A percentile compares a stretch with the other conserved stretches of the same genome.
phyloP scores from a whole-genome alignment of 2,329 filamentous ascomycete species.

The Biscogniauxia sp. region DNA sequence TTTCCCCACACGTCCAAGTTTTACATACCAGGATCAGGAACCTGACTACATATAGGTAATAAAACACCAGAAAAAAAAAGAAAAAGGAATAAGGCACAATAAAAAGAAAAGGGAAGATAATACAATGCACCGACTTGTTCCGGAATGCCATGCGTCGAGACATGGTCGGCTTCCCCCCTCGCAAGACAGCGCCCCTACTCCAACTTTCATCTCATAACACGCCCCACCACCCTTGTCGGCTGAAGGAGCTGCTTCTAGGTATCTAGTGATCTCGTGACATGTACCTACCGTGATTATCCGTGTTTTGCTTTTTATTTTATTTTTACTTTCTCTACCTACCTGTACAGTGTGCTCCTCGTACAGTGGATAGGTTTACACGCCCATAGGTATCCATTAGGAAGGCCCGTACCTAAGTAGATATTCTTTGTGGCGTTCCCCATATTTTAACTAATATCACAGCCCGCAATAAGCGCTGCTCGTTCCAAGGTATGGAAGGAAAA shows the following conservation, averaged over 20 bases:
- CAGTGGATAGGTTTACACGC: no score
- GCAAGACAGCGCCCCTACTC: no score
- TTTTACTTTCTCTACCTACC: neutral
- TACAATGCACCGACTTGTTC: no score
- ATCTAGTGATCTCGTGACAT: neutral
- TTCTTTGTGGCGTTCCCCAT: neutral
- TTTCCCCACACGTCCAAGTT: neutral
- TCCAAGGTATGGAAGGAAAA: neutral
- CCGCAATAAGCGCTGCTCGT: neutral
- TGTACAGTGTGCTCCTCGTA: neutral
- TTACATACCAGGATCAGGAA: neutral
- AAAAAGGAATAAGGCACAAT: no score
- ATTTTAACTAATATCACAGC: neutral
- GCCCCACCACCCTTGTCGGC: neutral
- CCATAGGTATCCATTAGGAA: no score
- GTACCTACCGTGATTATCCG: no score
- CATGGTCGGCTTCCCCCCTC: neutral
- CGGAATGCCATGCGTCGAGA: neutral
- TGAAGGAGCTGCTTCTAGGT: neutral
- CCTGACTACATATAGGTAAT: no score
- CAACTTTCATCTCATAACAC: no score
- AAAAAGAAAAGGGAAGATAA: no score
- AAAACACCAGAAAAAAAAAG: neutral
- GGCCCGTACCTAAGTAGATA: no score
- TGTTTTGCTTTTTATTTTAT: neutral